phyloP scores from a whole-genome alignment of 495 filamentous ascomycete genomes.

The Pyronema domesticum region DNA sequence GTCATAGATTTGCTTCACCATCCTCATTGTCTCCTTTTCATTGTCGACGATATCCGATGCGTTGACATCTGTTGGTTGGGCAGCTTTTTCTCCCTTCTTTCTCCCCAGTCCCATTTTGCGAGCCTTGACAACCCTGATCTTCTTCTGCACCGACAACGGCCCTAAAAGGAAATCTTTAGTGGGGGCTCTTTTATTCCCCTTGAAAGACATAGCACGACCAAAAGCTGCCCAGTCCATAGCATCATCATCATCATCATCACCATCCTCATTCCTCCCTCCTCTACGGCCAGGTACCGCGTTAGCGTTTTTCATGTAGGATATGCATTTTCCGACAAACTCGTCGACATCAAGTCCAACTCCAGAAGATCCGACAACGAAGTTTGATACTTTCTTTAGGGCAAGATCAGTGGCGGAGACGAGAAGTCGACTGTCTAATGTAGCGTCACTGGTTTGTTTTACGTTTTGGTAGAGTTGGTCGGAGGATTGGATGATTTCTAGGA shows the following conservation, averaged over 20 bases:
- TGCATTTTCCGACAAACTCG: constrained; percentile 83
- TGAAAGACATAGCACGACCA: constrained; percentile 56
- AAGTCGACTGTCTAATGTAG: constrained; percentile 71
- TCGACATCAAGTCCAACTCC: constrained; percentile 69
- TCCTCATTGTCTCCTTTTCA: constrained; percentile 40
- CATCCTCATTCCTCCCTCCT: constrained; percentile 27
- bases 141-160: constrained; percentile 76
- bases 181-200: constrained; percentile 51
- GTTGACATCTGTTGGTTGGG: constrained; percentile 54
- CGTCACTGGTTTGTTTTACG: constrained; percentile 86
- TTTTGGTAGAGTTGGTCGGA: constrained; percentile 45
- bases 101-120: constrained; percentile 41
- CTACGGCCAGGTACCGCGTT: constrained; percentile 11
- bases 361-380: constrained; percentile 38
- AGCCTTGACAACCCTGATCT: constrained; percentile 46
- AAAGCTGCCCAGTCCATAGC: constrained; percentile 81
- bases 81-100: constrained; percentile 43
- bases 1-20: constrained; percentile 46
- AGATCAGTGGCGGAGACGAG: constrained; percentile 64
- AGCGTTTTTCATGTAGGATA: constrained; percentile 60
- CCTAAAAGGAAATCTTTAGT: constrained; percentile 75
- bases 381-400: constrained; percentile 49
- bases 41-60: constrained; percentile 48
- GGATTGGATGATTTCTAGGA: constrained; percentile 42
- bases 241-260: constrained; percentile 44